phyloP scores from a whole-genome alignment of 169 alveolate genomes.

The Perkinsus marinus region DNA sequence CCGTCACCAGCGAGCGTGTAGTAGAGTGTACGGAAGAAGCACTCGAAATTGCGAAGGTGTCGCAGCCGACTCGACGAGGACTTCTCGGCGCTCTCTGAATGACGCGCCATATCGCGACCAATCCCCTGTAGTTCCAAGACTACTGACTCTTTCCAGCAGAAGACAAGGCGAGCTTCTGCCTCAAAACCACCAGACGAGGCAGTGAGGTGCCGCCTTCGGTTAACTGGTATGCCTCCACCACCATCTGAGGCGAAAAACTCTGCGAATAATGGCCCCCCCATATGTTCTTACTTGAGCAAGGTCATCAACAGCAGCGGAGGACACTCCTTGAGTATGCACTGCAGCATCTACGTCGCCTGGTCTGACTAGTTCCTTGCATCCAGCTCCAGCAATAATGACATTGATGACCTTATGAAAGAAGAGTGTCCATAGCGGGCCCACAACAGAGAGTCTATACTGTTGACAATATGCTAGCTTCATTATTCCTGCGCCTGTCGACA shows the following conservation, averaged over 20 bases:
- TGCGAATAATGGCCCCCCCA: background rate
- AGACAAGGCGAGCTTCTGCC: background rate
- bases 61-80: background rate
- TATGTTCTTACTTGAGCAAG: background rate
- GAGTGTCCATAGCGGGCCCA: background rate
- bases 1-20: background rate
- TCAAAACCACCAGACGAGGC: background rate
- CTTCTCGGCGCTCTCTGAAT: background rate
- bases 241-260: background rate
- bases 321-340: background rate
- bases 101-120: background rate
- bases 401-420: background rate
- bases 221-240: background rate
- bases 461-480: background rate
- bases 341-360: background rate
- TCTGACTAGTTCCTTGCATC: background rate
- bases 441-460: background rate
- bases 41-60: background rate
- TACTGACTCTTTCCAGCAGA: background rate
- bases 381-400: background rate
- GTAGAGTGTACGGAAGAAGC: background rate
- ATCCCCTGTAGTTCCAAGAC: background rate
- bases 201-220: background rate
- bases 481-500: background rate
- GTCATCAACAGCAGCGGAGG: background rate